A percentile compares a stretch with the other conserved stretches of the same genome.
Evolutionary conservation across 2,329 filamentous ascomycete genomes (phyloP).

Genomic region (Diaporthe ilicicola): DNA sequence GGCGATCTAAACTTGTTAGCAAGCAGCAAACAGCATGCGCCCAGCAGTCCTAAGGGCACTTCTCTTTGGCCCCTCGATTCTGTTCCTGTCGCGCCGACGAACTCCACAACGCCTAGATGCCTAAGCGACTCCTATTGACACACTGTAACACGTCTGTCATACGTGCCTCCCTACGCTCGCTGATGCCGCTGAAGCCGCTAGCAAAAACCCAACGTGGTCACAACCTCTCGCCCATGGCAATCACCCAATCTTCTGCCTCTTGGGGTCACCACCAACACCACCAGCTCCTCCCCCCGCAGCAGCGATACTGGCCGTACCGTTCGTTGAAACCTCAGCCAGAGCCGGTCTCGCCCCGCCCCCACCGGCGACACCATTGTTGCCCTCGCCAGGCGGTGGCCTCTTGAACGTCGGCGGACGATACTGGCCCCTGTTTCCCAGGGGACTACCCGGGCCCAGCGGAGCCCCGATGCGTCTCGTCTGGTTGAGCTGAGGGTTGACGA

Average conservation of each 20-base stretch:
- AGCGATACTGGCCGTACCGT: slow-evolving; percentile 43
- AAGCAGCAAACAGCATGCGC: background rate
- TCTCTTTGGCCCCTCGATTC: background rate
- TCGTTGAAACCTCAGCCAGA: slow-evolving; percentile 60
- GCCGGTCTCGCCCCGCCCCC: slow-evolving; percentile 47
- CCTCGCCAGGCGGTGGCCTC: slow-evolving; percentile 50
- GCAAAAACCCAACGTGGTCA: background rate
- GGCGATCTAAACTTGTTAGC: background rate
- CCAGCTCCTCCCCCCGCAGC: slow-evolving; percentile 36
- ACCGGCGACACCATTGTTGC: slow-evolving; percentile 33
- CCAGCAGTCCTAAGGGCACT: background rate
- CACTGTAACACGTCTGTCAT: background rate
- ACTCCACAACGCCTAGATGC: slow-evolving; percentile 11
- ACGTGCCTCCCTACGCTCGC: background rate
- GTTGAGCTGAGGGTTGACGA: slow-evolving; percentile 63
- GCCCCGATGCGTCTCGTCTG: slow-evolving; percentile 66
- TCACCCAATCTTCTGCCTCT: slow-evolving; percentile 57
- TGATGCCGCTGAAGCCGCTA: background rate
- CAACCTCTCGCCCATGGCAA: background rate
- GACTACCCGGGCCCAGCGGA: slow-evolving; percentile 62
- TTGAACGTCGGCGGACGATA: slow-evolving; percentile 70
- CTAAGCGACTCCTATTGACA: background rate
- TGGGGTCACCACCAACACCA: slow-evolving; percentile 52
- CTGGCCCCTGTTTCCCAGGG: slow-evolving; percentile 64
- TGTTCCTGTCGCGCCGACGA: background rate